phyloP scores from a whole-genome alignment of 129 eudicot species.

The Arctium minus region DNA sequence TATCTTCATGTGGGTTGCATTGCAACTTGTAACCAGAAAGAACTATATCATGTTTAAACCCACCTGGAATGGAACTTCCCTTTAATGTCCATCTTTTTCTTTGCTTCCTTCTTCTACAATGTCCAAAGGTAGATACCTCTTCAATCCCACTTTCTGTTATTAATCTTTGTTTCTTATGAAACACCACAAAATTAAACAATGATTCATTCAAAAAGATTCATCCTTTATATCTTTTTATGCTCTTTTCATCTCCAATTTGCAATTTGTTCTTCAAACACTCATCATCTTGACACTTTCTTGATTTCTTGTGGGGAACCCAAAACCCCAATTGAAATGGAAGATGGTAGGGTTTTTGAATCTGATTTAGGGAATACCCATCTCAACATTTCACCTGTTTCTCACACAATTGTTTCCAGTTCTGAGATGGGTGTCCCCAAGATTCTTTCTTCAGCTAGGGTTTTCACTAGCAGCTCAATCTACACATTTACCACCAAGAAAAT shows the following conservation, averaged over 20 bases:
- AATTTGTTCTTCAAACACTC: slow-evolving; percentile 23
- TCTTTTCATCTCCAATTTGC: slow-evolving; percentile 20
- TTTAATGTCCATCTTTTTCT: neutral
- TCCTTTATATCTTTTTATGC: slow-evolving; percentile 10
- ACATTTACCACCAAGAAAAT: slow-evolving; percentile 33
- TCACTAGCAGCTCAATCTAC: slow-evolving; percentile 33
- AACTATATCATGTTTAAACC: neutral
- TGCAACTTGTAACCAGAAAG: slow-evolving; percentile 30
- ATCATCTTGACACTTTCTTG: slow-evolving; percentile 34
- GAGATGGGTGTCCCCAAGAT: slow-evolving; percentile 29
- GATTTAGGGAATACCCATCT: slow-evolving; percentile 33
- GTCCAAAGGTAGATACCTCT: slow-evolving; percentile 19
- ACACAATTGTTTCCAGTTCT: slow-evolving; percentile 23
- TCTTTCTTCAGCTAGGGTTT: slow-evolving; percentile 46
- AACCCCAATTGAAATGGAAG: slow-evolving; percentile 29
- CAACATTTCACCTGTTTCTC: slow-evolving; percentile 28
- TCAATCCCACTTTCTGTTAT: neutral
- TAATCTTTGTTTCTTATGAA: slow-evolving; percentile 4
- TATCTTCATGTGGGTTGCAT: slow-evolving; percentile 24
- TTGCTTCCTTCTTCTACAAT: slow-evolving; percentile 15
- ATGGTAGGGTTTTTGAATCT: slow-evolving; percentile 50
- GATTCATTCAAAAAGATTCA: slow-evolving; percentile 22
- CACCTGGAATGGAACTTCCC: slow-evolving; percentile 25
- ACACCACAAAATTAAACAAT: slow-evolving; percentile 4
- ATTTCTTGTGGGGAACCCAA: slow-evolving; percentile 37